Percentiles rank a stretch among this genome's conserved stretches.
Conservation (phyloP, 176 grass and related monocot species). For the Alloteropsis semialata region DNA sequence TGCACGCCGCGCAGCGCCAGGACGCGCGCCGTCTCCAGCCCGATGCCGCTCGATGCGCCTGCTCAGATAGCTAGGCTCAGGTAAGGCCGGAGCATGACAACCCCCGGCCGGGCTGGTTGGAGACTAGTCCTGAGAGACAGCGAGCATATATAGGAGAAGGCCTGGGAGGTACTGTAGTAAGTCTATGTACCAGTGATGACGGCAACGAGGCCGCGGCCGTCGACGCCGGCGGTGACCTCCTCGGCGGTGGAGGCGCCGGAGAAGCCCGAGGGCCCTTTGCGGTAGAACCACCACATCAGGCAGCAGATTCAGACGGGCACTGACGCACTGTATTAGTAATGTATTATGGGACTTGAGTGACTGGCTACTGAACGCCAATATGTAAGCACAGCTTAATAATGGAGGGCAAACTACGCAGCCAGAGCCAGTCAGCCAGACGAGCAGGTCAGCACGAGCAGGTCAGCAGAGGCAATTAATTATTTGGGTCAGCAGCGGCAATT, state of each 20-base stretch:
- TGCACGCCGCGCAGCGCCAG: constrained; percentile 59
- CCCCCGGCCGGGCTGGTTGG: neutral
- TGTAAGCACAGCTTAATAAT: too few relatives aligned
- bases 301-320: neutral
- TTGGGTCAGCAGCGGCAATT: too few relatives aligned
- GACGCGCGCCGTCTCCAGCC: constrained; percentile 55
- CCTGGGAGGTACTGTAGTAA: too few relatives aligned
- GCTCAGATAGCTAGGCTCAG: neutral
- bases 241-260: constrained; percentile 59
- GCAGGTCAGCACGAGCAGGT: too few relatives aligned
- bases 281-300: constrained; percentile 48
- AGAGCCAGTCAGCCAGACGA: too few relatives aligned
- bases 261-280: constrained; percentile 58
- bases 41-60: constrained; percentile 78
- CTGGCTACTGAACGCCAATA: too few relatives aligned
- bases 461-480: too few relatives aligned
- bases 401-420: too few relatives aligned
- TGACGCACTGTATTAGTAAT: too few relatives aligned
- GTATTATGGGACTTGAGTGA: too few relatives aligned
- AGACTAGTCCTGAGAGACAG: too few relatives aligned
- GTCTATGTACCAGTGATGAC: constrained; percentile 47
- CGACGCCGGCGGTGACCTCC: constrained; percentile 51
- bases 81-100: neutral
- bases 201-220: constrained; percentile 48
- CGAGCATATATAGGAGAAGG: neutral